These are phyloP conservation scores for Cladosporium sp. DNA, from an alignment of 2,329 filamentous ascomycete species.

Conservation along the genomic window DNA sequence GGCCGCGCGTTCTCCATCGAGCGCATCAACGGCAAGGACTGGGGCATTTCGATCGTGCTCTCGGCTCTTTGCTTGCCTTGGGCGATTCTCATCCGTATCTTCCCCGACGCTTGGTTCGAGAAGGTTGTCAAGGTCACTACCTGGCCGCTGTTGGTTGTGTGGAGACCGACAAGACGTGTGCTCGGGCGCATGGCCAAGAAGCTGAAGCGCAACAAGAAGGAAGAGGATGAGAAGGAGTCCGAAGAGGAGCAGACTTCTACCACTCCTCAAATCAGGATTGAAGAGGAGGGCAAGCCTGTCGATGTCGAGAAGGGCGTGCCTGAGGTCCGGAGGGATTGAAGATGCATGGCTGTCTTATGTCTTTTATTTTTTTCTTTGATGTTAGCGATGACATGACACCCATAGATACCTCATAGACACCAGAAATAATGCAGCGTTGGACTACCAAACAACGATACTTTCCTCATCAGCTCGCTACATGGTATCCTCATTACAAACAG, in stretches of 20 bases:
- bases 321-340: neutral
- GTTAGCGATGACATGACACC: neutral
- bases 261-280: neutral
- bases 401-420: neutral
- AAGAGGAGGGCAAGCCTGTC: neutral
- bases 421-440: neutral
- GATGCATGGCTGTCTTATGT: neutral
- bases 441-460: too few relatives aligned
- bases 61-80: conserved; percentile 79
- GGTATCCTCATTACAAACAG: too few relatives aligned
- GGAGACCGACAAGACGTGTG: neutral
- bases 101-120: conserved; percentile 67
- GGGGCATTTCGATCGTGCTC: conserved; percentile 81
- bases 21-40: conserved; percentile 66
- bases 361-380: neutral
- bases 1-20: conserved; percentile 74
- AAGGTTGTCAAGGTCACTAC: conserved; percentile 23
- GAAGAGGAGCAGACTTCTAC: neutral
- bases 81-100: conserved; percentile 72
- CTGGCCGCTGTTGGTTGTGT: conserved; percentile 5
- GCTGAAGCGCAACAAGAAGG: conserved; percentile 11
- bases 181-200: conserved; percentile 1
- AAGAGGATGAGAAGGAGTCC: neutral
- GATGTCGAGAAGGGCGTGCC: conserved; percentile 11
- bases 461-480: too few relatives aligned